Evolutionary conservation across 1,139 yeast species (phyloP), one percentile per base, ranked within the genome.

Genomic region (Geotrichum europaeum): DNA sequence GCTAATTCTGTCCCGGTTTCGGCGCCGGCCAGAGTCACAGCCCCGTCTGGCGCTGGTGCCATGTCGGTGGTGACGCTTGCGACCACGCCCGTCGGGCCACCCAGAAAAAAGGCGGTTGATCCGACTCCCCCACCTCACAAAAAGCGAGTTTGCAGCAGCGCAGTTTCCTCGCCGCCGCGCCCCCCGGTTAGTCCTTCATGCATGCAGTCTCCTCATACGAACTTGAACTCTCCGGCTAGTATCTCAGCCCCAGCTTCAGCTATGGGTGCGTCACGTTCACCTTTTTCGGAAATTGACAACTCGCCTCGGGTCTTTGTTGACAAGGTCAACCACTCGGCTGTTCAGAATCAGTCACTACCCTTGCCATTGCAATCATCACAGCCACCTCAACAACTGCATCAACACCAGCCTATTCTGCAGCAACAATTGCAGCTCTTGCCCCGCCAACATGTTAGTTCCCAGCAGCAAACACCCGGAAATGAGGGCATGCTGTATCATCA

Each of bases 351-450:
- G 47, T 40, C 47, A 5, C 20, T 40, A 6, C 40, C 43, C 1
- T 34, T 49, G 15, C 40, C 43, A 4, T 34, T 49, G 12, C 51
- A 43, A 12, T 25, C 28, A 2, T 53, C 25, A 20, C 54, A 56
- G 43, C 30, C n/a, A 4, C 54, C 10, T 24, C 54, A 51, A 22
- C 50, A 36, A 13, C 49, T 12, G 32, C 58, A 49, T 20, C 22
- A 34, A 28, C 9, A 6, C 24, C 57, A 34, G 15, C 53, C 24
- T 40, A 18, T 40, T 20, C 50, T n/a, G 24, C 49, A 53, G 79
- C 67, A 0, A 78, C 83, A 5, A 78, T 64, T 1, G 79, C 70
- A 2, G 81, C 47, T 40, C 3, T 15, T 40, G 47, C 20, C 47
- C n/a, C 47, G 20, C 9, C 47, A 40, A 22, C 47, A 40, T 15